Conservation (phyloP, 768 basidiomycete genomes). For the Candolleomyces eurysporus region DNA sequence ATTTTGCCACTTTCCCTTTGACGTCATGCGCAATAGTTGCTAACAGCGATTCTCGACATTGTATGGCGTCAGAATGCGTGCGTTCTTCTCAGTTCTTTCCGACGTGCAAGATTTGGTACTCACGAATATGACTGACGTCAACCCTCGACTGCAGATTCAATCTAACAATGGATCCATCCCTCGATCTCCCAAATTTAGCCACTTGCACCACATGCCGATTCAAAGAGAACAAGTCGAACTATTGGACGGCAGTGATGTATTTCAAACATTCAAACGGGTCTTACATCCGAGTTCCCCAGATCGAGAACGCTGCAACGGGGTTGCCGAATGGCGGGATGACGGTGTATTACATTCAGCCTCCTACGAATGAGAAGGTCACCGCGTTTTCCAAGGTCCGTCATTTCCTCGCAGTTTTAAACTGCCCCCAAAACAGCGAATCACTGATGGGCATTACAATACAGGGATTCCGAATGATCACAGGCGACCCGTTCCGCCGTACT, state of each 20-base stretch:
- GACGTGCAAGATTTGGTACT: not conserved
- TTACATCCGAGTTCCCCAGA: conserved; percentile 11
- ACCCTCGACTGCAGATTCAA: conserved; percentile 2
- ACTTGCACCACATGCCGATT: conserved; percentile 14
- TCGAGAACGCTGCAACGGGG: not conserved
- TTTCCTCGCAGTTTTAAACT: not conserved
- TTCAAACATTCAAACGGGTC: conserved; percentile 14
- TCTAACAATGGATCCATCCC: conserved; percentile 9
- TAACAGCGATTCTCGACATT: not conserved
- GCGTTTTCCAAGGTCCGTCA: not conserved
- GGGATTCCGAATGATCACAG: conserved; percentile 6
- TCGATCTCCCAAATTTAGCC: conserved; percentile 8
- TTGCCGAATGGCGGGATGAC: conserved; percentile 1
- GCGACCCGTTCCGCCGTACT: not conserved
- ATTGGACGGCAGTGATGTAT: conserved; percentile 15
- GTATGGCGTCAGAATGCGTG: conserved; percentile 7
- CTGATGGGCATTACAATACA: not conserved
- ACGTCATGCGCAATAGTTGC: not conserved
- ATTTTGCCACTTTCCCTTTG: not conserved
- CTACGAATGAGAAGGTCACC: conserved; percentile 1
- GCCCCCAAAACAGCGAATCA: not conserved
- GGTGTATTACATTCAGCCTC: conserved; percentile 3
- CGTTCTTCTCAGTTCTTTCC: not conserved
- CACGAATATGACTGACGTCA: not conserved
- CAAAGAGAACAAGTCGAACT: conserved; percentile 14